Evolutionary conservation across 2,329 filamentous ascomycete genomes (phyloP), one percentile per base, ranked within the genome.

Genomic region (Monilinia vaccinii-corymbosi): DNA sequence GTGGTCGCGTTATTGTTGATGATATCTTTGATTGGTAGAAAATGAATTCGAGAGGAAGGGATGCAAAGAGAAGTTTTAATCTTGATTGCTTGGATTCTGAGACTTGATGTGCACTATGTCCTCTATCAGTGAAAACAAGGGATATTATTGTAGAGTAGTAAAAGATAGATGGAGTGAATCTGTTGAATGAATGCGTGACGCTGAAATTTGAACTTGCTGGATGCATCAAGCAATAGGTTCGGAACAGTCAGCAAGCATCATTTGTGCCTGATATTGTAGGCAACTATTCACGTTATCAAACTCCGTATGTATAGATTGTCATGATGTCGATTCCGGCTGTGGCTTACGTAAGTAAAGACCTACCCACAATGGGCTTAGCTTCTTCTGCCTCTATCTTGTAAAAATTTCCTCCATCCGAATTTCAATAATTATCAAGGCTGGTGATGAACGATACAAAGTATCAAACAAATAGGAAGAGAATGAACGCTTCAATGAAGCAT

Each of bases 391-490:
- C 14, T 18, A 42, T 31, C 34, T 32, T 58, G 31, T 49, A 34
- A 45, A 32, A 42, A 31, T 40, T 65, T 60, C 52, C 58, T 48
- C 48, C 66, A 48, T 34, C 6, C 23, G 48, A 47, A 67, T 66
- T 23, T 66, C 64, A 31, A 21, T 61, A 50, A 71, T 42, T 55
- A 70, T 56, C 73, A 73, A 72, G 77, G 81, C 81, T 83, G 60
- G 72, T 85, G 82, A 85, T 85, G 82, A 85, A 82, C 66, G 69
- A 71, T 79, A 74, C 72, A 72, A 70, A 66, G 75, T 77, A 75
- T 76, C 78, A 75, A 70, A 73, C 73, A 82, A 79, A 85, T 85
- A 85, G 82, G 82, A 85, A 85, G 82, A 85, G 82, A 80, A 77
- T 84, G 81, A 85, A 80, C 76, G 78, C 76, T 79, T 73, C 67